Percentiles rank a stretch among this genome's conserved stretches.
These are phyloP conservation scores for Aspergillus sp. DNA, from an alignment of 2,329 filamentous ascomycete genomes.

Conservation along the genomic window DNA sequence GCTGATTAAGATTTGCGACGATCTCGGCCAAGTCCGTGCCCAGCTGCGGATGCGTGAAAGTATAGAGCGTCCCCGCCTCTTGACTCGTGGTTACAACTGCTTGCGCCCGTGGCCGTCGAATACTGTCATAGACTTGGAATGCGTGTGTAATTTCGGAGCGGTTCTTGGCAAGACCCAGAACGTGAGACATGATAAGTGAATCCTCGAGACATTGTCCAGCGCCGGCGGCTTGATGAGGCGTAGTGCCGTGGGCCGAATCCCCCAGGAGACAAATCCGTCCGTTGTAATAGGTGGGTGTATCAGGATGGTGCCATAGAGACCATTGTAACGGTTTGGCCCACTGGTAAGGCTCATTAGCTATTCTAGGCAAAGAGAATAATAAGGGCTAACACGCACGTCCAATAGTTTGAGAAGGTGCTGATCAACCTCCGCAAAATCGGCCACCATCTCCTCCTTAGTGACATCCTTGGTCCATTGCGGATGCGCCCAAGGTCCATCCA, in stretches of 20 bases:
- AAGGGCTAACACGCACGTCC: not conserved
- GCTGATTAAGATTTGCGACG: not conserved
- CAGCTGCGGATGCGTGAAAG: not conserved
- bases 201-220: constrained; percentile 43
- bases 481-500: not conserved
- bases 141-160: not conserved
- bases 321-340: not conserved
- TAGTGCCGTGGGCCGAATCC: constrained; percentile 39
- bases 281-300: constrained; percentile 33
- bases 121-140: not conserved
- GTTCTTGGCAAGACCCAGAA: constrained; percentile 22
- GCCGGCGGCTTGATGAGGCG: constrained; percentile 39
- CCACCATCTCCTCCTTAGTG: not conserved
- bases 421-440: not conserved
- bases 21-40: not conserved
- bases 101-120: not conserved
- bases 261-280: constrained; percentile 36
- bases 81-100: not conserved
- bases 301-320: constrained; percentile 15
- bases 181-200: constrained; percentile 33
- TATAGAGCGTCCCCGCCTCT: not conserved
- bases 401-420: not conserved
- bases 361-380: not conserved
- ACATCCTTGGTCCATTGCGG: not conserved
- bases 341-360: not conserved